Conservation (phyloP, 116 monocot genomes). For the Cymodocea nodosa region DNA sequence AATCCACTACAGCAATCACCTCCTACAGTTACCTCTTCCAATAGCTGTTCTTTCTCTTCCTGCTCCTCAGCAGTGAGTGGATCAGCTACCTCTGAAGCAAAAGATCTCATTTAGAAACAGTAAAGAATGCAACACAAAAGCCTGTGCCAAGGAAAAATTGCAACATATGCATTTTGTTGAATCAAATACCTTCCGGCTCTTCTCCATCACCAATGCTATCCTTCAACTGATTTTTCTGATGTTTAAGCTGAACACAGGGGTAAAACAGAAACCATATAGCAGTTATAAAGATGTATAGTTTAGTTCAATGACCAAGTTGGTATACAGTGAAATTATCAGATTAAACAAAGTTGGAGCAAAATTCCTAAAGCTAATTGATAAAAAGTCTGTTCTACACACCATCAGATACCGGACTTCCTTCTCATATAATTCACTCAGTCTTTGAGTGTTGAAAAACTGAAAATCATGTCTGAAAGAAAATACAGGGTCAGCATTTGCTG, state of each 20-base stretch:
- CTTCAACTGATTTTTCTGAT: slow-evolving; percentile 64
- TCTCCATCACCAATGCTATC: slow-evolving; percentile 78
- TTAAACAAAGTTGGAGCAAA: too few species aligned
- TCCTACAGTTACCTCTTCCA: slow-evolving; percentile 60
- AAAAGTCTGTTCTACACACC: slow-evolving; percentile 24
- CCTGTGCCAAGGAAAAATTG: not conserved
- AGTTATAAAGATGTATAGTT: too few species aligned
- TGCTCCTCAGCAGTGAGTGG: slow-evolving; percentile 78
- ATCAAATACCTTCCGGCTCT: slow-evolving; percentile 52
- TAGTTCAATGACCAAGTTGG: too few species aligned
- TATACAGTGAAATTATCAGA: too few species aligned
- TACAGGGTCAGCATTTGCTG: not conserved
- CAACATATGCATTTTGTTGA: not conserved
- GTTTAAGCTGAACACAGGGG: slow-evolving; percentile 30
- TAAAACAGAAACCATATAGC: not conserved
- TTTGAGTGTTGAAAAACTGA: slow-evolving; percentile 92
- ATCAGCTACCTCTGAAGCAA: slow-evolving; percentile 44
- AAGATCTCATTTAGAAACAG: too few species aligned
- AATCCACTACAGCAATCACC: not conserved
- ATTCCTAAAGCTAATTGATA: not conserved
- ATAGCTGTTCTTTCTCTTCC: slow-evolving; percentile 79
- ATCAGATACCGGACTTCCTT: slow-evolving; percentile 93
- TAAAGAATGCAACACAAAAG: not conserved
- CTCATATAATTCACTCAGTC: slow-evolving; percentile 81
- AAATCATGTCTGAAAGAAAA: slow-evolving; percentile 77